Percentiles rank a stretch among this genome's conserved stretches.
phyloP scores from a whole-genome alignment of 2,329 filamentous ascomycete genomes.

The Cytospora leucostoma region DNA sequence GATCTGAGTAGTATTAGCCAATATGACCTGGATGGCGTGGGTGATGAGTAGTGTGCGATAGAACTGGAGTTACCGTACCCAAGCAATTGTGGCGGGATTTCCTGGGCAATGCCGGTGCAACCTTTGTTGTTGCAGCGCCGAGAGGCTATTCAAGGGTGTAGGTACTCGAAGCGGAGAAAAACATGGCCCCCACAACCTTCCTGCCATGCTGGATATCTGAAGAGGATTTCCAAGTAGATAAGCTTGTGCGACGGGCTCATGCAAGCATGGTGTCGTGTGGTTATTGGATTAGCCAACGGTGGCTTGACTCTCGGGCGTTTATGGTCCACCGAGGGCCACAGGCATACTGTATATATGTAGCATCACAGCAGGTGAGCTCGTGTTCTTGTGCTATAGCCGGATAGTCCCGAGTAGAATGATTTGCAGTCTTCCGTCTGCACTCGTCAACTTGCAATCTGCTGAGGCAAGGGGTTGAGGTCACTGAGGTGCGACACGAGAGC shows the following conservation, averaged over 20 bases:
- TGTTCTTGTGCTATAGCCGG: not conserved
- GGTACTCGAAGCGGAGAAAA: too few species aligned
- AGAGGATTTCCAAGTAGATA: conserved; percentile 14
- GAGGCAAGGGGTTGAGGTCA: not conserved
- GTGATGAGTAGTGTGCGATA: not conserved
- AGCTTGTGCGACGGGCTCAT: conserved; percentile 29
- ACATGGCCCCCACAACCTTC: too few species aligned
- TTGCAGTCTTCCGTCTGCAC: not conserved
- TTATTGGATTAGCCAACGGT: conserved; percentile 31
- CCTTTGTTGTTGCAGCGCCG: too few species aligned
- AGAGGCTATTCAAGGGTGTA: too few species aligned
- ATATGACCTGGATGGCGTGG: conserved; percentile 6
- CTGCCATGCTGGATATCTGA: conserved; percentile 14
- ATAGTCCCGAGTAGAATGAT: not conserved
- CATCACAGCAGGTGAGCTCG: not conserved
- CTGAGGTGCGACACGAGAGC: not conserved
- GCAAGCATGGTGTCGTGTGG: conserved; percentile 21
- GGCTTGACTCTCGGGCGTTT: conserved; percentile 27
- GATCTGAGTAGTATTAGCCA: not conserved
- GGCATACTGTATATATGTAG: not conserved
- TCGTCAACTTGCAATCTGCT: not conserved
- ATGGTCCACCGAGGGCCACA: not conserved
- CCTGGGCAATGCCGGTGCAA: not conserved
- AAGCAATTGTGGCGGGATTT: not conserved
- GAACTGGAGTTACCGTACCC: too few species aligned